Percentiles rank a stretch among this genome's conserved stretches.
phyloP scores from a whole-genome alignment of 2,329 filamentous ascomycete genomes.

The Colletotrichum abscissum region DNA sequence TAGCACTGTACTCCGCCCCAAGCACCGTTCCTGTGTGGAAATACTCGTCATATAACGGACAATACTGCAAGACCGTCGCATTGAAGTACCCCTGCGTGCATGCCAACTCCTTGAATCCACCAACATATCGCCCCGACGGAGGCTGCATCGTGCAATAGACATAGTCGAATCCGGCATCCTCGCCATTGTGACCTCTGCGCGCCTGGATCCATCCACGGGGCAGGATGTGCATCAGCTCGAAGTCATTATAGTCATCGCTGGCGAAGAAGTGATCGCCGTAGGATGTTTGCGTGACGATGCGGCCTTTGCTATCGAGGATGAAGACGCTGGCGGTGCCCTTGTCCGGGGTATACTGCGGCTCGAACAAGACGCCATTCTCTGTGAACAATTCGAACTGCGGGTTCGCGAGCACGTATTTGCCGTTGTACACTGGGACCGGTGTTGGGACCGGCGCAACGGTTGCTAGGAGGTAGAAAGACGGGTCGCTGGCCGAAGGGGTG shows the following conservation, averaged over 20 bases:
- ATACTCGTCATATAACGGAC: background rate
- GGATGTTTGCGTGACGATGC: background rate
- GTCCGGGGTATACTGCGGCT: background rate
- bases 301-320: conserved; percentile 3
- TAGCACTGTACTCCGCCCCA: background rate
- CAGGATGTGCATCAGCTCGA: background rate
- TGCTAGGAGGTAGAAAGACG: background rate
- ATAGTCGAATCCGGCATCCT: background rate
- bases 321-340: background rate
- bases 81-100: background rate
- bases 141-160: background rate
- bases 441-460: background rate
- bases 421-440: background rate
- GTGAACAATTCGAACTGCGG: background rate
- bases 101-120: background rate
- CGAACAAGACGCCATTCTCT: background rate
- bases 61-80: background rate
- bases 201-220: background rate
- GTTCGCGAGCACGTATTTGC: background rate
- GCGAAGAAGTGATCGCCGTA: background rate
- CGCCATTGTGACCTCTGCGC: background rate
- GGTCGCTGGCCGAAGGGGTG: background rate
- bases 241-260: background rate
- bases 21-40: background rate
- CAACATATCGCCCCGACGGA: background rate